Conservation (phyloP, 257 asterid species). For the Craterostigma plantagineum region DNA sequence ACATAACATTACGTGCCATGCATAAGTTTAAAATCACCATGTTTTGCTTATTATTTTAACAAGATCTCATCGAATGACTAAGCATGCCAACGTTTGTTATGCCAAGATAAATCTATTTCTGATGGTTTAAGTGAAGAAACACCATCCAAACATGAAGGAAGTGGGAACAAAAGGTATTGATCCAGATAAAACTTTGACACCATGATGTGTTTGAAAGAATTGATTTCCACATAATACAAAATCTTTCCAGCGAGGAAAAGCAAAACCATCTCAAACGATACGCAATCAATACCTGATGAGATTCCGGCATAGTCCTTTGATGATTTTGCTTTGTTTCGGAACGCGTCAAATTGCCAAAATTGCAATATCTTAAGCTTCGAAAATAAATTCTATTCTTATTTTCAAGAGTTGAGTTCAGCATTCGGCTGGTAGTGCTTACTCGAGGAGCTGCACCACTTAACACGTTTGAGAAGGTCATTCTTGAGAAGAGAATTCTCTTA, state of each 20-base stretch:
- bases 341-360: conserved; percentile 12
- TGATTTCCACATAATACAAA: conserved; percentile 1
- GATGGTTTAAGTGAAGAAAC: too few relatives aligned
- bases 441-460: conserved; percentile 8
- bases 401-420: conserved; percentile 4
- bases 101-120: too few relatives aligned
- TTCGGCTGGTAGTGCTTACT: conserved; percentile 11
- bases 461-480: conserved; percentile 8
- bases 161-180: too few relatives aligned
- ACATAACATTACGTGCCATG: too few relatives aligned
- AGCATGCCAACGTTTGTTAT: too few relatives aligned
- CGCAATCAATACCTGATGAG: conserved; percentile 18
- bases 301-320: conserved; percentile 6
- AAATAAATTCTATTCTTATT: conserved; percentile 11
- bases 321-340: conserved; percentile 10
- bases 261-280: background rate
- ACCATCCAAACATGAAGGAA: too few relatives aligned
- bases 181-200: too few relatives aligned
- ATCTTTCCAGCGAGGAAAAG: too few relatives aligned
- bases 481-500: background rate
- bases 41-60: too few relatives aligned
- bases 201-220: conserved; percentile 11
- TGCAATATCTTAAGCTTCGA: conserved; percentile 15
- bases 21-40: too few relatives aligned
- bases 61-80: too few relatives aligned